phyloP scores from a whole-genome alignment of 176 grass and related monocot genomes.

The Carex cristatella region DNA sequence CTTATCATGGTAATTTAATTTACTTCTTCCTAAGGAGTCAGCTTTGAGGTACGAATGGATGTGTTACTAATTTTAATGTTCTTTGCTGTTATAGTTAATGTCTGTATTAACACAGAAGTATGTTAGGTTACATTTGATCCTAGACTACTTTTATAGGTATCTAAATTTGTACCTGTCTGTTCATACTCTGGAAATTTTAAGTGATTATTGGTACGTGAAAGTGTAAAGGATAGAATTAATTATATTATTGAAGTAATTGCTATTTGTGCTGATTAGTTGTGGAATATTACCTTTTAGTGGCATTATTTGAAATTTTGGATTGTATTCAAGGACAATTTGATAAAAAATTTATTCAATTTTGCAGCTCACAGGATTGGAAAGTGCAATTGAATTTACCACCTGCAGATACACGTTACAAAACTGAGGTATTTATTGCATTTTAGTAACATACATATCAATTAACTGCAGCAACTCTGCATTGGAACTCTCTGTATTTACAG shows the following conservation, averaged over 20 bases:
- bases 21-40: background rate
- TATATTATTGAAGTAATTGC: background rate
- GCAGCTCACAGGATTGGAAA: slow-evolving; percentile 84
- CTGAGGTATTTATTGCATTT: slow-evolving; percentile 48
- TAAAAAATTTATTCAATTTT: slow-evolving; percentile 13
- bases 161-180: background rate
- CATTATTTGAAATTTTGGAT: background rate
- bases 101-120: background rate
- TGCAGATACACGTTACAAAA: slow-evolving; percentile 68
- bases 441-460: slow-evolving; percentile 1
- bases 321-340: background rate
- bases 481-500: background rate
- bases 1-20: background rate
- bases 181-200: background rate
- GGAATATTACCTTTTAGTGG: background rate
- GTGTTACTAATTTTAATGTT: background rate
- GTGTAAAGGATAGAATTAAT: background rate
- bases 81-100: background rate
- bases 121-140: background rate
- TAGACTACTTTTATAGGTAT: background rate
- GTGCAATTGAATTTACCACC: slow-evolving; percentile 67
- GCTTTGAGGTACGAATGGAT: background rate
- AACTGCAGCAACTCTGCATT: background rate
- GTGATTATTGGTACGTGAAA: background rate
- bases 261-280: background rate